Evolutionary conservation across 2,329 filamentous ascomycete species (phyloP).

Genomic region (Chrysoporthe austroafricana): DNA sequence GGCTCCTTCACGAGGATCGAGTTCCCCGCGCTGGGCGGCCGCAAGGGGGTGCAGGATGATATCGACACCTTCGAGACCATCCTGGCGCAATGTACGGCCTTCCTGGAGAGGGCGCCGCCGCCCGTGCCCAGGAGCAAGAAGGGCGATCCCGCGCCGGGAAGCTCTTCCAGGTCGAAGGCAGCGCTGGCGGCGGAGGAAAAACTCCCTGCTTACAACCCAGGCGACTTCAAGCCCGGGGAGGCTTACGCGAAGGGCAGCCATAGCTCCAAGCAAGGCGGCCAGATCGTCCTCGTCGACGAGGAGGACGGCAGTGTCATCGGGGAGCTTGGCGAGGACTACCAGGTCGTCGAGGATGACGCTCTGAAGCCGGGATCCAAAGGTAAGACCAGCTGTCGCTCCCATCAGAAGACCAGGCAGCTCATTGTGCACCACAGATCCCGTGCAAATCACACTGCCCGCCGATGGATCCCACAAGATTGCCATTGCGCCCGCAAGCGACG

Average conservation of each 20-base stretch:
- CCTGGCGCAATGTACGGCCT: slow-evolving; percentile 94
- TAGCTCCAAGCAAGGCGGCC: slow-evolving; percentile 63
- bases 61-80: slow-evolving; percentile 97
- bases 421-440: slow-evolving; percentile 61
- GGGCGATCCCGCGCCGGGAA: slow-evolving; percentile 9
- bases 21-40: slow-evolving; percentile 75
- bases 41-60: slow-evolving; percentile 82
- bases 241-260: slow-evolving; percentile 70
- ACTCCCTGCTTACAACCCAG: slow-evolving; percentile 76
- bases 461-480: slow-evolving; percentile 68
- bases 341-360: slow-evolving; percentile 75
- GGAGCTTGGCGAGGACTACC: slow-evolving; percentile 81
- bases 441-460: slow-evolving; percentile 74
- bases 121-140: slow-evolving; percentile 45
- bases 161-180: slow-evolving; percentile 42
- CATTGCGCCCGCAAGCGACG: slow-evolving; percentile 68
- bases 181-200: slow-evolving; percentile 48
- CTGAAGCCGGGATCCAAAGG: slow-evolving; percentile 90
- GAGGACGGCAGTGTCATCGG: slow-evolving; percentile 95
- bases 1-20: slow-evolving; percentile 93
- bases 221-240: slow-evolving; percentile 77
- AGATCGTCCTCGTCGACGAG: slow-evolving; percentile 92
- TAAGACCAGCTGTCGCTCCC: slow-evolving; percentile 46
- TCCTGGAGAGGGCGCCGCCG: slow-evolving; percentile 80
- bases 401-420: background rate